Base-by-base conservation (phyloP, 768 basidiomycete species). In the Chalciporus sphaerocephalus region DNA sequence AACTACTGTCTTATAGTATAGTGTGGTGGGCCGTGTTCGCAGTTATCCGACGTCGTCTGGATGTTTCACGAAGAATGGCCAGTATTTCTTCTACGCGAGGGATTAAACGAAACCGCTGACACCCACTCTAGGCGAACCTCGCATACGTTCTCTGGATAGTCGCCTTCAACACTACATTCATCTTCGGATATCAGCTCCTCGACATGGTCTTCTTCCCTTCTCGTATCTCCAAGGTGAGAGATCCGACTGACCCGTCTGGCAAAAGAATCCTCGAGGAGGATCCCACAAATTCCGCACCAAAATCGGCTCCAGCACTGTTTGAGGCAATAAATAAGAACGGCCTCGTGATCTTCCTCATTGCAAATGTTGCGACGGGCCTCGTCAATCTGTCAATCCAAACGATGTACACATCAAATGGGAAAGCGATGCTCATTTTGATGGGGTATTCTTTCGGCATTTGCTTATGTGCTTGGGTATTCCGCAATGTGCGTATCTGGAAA, bases 81-180 rank as follows among this genome's bases (percentile, higher is more conserved):
- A n/a, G 79, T 73, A 16, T 47, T 38, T 32, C 21, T 23, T 25
- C 17, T 43, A n/a, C 15, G 13, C 2, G 6, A 35, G 22, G 25
- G 27, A 21, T 23, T 32, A 22, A 11, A 20, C 8, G 18, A 24
- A 20, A 37, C 11, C 18, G 11, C 42, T 58, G 16, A 49, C 32
- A 24, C 30, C 13, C 16, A 9, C n/a, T 34, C 15, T 54, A 94
- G 93, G 89, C 85, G 36, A 97, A 98, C 58, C 55, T 92, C 23
- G 76, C 87, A 4, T 98, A 99, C 65, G 81, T 93, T 27, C 65
- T 92, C 15, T 97, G 94, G 92, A 77, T 87, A 7, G 77, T 80
- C 1, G 92, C 90, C 9, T 95, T 80, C 79, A 98, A 97, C 61
- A 83, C 85, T 0, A 76, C 83, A 3, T 92, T 92, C 69, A 69